Evolutionary conservation across 495 filamentous ascomycete species (phyloP), one percentile per base, ranked within the genome.

Genomic region (Xylaria nigripes): DNA sequence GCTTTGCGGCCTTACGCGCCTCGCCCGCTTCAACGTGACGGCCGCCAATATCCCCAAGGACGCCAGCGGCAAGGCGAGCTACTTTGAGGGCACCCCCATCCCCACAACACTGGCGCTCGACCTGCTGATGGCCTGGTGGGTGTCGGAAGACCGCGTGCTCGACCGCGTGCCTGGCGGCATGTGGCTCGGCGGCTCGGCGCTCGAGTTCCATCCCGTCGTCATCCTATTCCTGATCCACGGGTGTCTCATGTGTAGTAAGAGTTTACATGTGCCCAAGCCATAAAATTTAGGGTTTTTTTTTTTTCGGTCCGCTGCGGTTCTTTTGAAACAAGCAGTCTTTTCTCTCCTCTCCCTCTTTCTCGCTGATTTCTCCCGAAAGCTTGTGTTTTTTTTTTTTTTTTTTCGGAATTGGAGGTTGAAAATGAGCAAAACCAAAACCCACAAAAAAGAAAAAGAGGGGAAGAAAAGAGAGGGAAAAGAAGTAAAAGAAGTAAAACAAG

Each of bases 21-120:
- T 98, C 21, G 93, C 93, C 27, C 86, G 93, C 57, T 98, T 98
- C 80, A 98, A 98, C 69, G 93, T 98, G 41, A 97, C 94, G 1
- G 91, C 89, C 9, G 76, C 82, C 0, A 50, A 50, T 49, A 77
- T 98, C 13, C 93, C 93, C 44, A 96, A 96, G 73, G 94, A 98
- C 62, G 83, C 82, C 40, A 83, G 76, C 7, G 93, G 93, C 44
- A 98, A 98, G 73, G 87, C 85, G 22, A 81, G 84, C 63, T 97
- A 95, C 68, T 98, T 98, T 59, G 91, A 97, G 71, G 93, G 93
- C 63, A 94, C 92, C 2, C 93, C 93, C 16, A 97, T 97, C 65
- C 93, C 93, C 3, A 97, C 87, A 4, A 87, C 86, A 13, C 71
- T 97, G 15, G 82, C 76, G 1, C 84, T 96, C 56, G 89, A 87